Percentiles rank a stretch among this genome's conserved stretches.
phyloP scores from a whole-genome alignment of 1,284 basidiomycete genomes.

The Ceratobasidium sp. region DNA sequence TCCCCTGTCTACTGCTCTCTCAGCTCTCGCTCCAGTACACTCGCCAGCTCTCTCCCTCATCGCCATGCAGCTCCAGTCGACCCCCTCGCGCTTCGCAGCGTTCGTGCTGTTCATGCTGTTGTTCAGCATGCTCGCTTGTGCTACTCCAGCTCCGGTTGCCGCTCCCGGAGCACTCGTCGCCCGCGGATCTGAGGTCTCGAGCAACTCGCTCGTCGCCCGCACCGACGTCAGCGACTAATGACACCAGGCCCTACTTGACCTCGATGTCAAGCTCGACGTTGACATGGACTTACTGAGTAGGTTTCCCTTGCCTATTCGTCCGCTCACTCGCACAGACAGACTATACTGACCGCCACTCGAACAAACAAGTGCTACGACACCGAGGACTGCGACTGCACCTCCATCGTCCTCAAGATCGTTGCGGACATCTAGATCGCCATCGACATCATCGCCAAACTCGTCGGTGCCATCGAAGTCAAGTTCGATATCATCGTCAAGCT shows the following conservation, averaged over 20 bases:
- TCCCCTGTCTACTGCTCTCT: slow-evolving; percentile 28
- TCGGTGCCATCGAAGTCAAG: slow-evolving; percentile 13
- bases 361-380: neutral
- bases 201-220: slow-evolving; percentile 16
- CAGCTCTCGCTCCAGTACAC: slow-evolving; percentile 1
- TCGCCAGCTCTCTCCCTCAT: neutral
- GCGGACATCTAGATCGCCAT: neutral
- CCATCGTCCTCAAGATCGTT: slow-evolving; percentile 3
- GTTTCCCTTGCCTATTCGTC: neutral
- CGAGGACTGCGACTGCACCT: neutral
- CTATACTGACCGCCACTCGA: neutral
- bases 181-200: neutral
- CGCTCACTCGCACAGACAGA: neutral
- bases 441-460: slow-evolving; percentile 12
- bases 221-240: slow-evolving; percentile 3
- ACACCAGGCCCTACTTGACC: neutral
- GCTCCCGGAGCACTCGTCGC: neutral
- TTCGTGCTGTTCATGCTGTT: slow-evolving; percentile 29
- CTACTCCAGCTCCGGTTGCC: slow-evolving; percentile 18
- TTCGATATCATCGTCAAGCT: neutral
- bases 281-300: neutral
- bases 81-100: slow-evolving; percentile 8
- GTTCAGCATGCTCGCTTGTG: slow-evolving; percentile 26
- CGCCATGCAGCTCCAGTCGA: slow-evolving; percentile 35
- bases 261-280: neutral